Evolutionary conservation across 352 stramenopile genomes (phyloP), one percentile per base, ranked within the genome.

Genomic region (Sclerospora graminicola): DNA sequence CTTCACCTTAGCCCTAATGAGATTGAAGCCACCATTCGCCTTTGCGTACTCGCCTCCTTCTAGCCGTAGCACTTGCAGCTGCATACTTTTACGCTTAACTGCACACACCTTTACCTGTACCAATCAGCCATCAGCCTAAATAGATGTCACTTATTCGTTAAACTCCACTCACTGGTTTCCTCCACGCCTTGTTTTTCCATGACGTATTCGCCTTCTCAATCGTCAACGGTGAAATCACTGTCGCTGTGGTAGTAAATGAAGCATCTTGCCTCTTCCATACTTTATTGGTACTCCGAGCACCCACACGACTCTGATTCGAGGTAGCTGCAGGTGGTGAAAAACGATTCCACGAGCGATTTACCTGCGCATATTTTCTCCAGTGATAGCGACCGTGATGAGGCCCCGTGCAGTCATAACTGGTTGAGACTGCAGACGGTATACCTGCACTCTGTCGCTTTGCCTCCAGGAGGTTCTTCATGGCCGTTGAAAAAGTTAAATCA

Each of bases 1-100:
- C 43, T 72, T 77, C 10, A 75, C 57, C 19, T 63, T 72, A 1
- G 72, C 62, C 4, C 77, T 71, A 8, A 86, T 54, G 41, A 89
- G 70, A 51, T 67, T 81, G 42, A 84, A 87, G 13, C 77, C 77
- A 37, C 71, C 74, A 30, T 77, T 79, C 0, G 61, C 69, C 42
- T 85, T 89, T n/a, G 67, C 47, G 48, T 87, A 89, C 49, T 82
- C 69, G 13, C 77, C 72, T 23, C 84, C 77, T 37, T 84, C 69
- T 9, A 89, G 39, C 10, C 57, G 57, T 5, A 87, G 48, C 40
- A 82, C 44, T 41, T 71, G 67, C 27, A 72, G 41, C 50, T 82
- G 68, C 56, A 67, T 78, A 28, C 63, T 60, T 33, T 55, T 78
- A 31, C 53, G 48, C 28, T 56, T 57, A n/a, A 41, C 61, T 10